Evolutionary conservation across 2,329 filamentous ascomycete genomes (phyloP).

Genomic region (Cordyceps militaris): DNA sequence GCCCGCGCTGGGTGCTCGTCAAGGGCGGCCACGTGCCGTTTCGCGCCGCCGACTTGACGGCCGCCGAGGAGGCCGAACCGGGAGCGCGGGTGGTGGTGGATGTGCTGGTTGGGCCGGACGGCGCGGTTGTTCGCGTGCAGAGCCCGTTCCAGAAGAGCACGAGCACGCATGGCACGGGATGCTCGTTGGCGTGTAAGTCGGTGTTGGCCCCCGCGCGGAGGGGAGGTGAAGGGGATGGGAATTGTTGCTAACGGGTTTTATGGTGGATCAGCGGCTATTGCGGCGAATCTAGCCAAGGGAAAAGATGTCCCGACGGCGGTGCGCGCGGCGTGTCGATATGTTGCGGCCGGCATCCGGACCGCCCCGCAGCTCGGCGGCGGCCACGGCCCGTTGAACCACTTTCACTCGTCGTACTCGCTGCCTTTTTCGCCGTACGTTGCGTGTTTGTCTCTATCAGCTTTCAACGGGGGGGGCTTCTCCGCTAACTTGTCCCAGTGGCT

Average conservation of each 20-base stretch:
- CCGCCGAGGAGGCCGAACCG: conserved; percentile 53
- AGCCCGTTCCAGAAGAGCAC: conserved; percentile 63
- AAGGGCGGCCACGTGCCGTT: conserved; percentile 84
- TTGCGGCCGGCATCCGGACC: conserved; percentile 63
- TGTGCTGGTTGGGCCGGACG: conserved; percentile 58
- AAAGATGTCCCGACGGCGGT: conserved; percentile 52
- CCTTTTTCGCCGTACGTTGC: conserved; percentile 57
- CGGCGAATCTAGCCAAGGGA: conserved; percentile 61
- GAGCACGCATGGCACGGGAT: conserved; percentile 93
- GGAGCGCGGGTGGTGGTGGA: conserved; percentile 60
- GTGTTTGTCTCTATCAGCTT: background rate
- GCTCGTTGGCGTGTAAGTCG: conserved; percentile 74
- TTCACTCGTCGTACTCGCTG: conserved; percentile 61
- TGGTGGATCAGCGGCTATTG: conserved; percentile 63
- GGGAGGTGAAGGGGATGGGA: no score
- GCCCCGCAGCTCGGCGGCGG: conserved; percentile 58
- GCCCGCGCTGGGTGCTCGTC: conserved; percentile 72
- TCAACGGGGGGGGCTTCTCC: background rate
- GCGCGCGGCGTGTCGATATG: conserved; percentile 60
- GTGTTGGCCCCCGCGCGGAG: background rate
- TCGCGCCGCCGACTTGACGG: conserved; percentile 44
- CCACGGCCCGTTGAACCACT: conserved; percentile 70
- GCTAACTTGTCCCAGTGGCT: conserved; percentile 42
- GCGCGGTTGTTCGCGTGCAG: conserved; percentile 54
- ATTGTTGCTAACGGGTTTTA: background rate